Conservation (phyloP, 2,329 filamentous ascomycete genomes). For the Cercospora zeae-maydis region DNA sequence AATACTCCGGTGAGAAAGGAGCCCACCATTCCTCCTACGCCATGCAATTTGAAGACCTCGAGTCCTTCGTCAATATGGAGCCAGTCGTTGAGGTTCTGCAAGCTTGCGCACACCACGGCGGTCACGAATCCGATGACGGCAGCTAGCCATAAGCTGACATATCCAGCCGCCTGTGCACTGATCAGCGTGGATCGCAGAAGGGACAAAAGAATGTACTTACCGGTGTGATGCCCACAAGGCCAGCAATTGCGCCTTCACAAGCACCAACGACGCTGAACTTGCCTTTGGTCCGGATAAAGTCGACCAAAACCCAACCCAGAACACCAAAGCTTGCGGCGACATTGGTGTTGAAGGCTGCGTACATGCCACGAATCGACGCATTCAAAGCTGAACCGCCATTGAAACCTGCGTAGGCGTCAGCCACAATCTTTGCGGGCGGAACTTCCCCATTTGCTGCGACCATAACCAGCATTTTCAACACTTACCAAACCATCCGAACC, state of each 20-base stretch:
- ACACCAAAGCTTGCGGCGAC: constrained; percentile 53
- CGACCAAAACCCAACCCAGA: constrained; percentile 54
- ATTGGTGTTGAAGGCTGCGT: constrained; percentile 58
- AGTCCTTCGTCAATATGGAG: constrained; percentile 56
- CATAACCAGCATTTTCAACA: neutral
- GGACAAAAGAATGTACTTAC: neutral
- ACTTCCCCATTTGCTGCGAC: too few relatives aligned
- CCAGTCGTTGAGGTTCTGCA: constrained; percentile 53
- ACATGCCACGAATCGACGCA: constrained; percentile 52
- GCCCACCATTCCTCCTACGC: constrained; percentile 56
- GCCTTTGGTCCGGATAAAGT: constrained; percentile 51
- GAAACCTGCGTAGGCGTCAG: constrained; percentile 39
- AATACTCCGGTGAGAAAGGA: constrained; percentile 59
- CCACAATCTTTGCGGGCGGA: too few relatives aligned
- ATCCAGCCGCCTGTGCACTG: constrained; percentile 43
- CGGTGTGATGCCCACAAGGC: constrained; percentile 59
- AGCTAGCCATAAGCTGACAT: constrained; percentile 37
- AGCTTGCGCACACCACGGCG: constrained; percentile 48
- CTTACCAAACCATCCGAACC: constrained; percentile 54
- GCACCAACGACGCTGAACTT: constrained; percentile 56
- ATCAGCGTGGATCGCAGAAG: neutral
- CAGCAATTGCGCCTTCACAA: constrained; percentile 57
- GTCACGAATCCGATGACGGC: constrained; percentile 57
- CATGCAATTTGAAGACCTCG: constrained; percentile 59
- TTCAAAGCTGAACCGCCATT: constrained; percentile 56